Base-by-base conservation (phyloP, 139 green algal species). In the Micromonas commoda region DNA sequence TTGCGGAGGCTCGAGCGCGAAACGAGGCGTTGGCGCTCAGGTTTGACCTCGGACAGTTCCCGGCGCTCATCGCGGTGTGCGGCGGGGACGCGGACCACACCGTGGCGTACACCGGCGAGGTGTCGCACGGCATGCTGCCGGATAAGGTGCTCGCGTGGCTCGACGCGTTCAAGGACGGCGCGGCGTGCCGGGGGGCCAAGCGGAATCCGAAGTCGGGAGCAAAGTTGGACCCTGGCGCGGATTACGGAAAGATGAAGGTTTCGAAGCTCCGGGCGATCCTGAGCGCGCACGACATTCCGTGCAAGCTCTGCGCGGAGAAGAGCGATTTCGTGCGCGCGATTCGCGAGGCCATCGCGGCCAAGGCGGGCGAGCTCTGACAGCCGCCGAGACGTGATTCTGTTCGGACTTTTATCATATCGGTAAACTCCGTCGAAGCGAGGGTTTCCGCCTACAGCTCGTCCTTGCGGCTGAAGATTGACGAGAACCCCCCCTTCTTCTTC, bases 241-340 rank as follows among this genome's bases (percentile, higher is more conserved):
- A 75, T 35, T 75, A 61, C n/a, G 32, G 20, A n/a, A 75, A 75
- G 68, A 75, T 75, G 68, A 26, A 31, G 4, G 37, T 75, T 20
- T 28, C 21, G 6, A 38, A 75, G 37, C 29, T 75, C 20, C 52
- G 53, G 29, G 68, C 68, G 68, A 38, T 75, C 3, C 29, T 75
- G 21, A n/a, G 19, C 24, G 68, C 37, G 68, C 37, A 75, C 68
- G 23, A 19, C 4, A 61, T 75, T 60, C 38, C 68, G 37, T 75
- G 68, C 35, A 13, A 28, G 38, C 29, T 39, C 23, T 75, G 68
- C 37, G 31, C 29, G 21, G 68, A 75, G 68, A 75, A 75, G 38
- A 31, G 37, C 2, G 68, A 75, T 61, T 75, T 75, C 68, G 68
- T 75, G 2, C 31, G 34, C 20, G 68, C 68, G 16, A 60, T 75